Base-by-base conservation (phyloP, 2,329 filamentous ascomycete species). In the Alternaria solani region DNA sequence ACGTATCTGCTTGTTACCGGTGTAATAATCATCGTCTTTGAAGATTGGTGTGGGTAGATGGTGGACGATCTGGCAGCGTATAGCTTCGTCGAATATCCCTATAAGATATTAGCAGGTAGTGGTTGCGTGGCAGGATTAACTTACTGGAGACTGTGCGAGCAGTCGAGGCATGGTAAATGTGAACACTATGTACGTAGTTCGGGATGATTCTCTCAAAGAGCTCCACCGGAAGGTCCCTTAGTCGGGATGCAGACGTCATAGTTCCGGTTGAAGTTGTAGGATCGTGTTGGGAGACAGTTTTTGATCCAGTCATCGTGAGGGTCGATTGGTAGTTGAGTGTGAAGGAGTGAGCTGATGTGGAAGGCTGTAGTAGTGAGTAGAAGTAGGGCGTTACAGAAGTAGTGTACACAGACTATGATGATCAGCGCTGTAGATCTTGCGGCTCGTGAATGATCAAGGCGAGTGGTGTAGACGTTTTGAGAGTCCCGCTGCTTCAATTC, bases 351-450 rank as follows among this genome's bases (percentile, higher is more conserved):
- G 32, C 32, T 14, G 32, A 36, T 36, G 14, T 36, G 14, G 32
- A 7, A 7, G 14, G 12, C 14, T 0, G 9, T 14, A 68, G 67
- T 59, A 64, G 63, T 68, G 64, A 66, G 54, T 48, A 57, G 63
- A 67, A 64, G 59, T 16, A 36, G 32, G 32, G 32, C 32, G 0
- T 36, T 30, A 0, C 9, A 11, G 11, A 30, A 12, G 2, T 5
- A 30, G 28, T 30, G 28, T 30, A 11, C 28, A 30, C 28, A 0
- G 9, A 30, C 0, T 0, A 9, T 30, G 28, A 11, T 30, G 28
- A 30, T 30, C 11, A 0, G 7, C 28, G 28, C 11, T 11, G 28
- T 11, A 4, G 2, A 11, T 2, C 4, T 11, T 30, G 1, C 28
- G 28, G 9, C 28, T 30, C 1, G 28, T 30, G 0, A 30, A 30